A percentile compares a stretch with the other conserved stretches of the same genome.
phyloP scores from a whole-genome alignment of 176 grass and related monocot genomes.

The Hsuehochloa calcarea region DNA sequence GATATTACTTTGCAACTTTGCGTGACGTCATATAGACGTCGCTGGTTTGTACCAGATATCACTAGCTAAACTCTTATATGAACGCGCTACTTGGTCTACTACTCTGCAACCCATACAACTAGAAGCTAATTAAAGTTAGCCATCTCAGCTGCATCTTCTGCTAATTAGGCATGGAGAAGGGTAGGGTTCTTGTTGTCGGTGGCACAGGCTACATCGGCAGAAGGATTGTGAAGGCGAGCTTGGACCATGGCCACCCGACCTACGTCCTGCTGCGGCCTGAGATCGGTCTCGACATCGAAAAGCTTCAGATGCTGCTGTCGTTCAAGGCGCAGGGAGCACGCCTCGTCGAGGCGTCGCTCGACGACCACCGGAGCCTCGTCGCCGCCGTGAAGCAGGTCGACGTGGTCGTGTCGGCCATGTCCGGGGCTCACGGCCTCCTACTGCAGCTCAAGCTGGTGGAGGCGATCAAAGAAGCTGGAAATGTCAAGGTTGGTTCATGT shows the following conservation, averaged over 20 bases:
- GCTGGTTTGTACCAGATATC: too few species aligned
- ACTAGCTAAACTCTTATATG: too few species aligned
- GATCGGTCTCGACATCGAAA: conserved; percentile 38
- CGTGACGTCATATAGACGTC: too few species aligned
- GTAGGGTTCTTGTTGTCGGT: conserved; percentile 37
- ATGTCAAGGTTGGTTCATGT: conserved; percentile 57
- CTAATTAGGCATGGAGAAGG: neutral
- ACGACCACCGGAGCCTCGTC: conserved; percentile 42
- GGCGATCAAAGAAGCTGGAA: conserved; percentile 68
- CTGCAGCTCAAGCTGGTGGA: conserved; percentile 62
- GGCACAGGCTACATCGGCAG: conserved; percentile 44
- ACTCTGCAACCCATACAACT: too few species aligned
- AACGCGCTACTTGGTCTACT: too few species aligned
- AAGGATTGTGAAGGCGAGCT: conserved; percentile 41
- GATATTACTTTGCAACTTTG: too few species aligned
- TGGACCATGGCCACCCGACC: conserved; percentile 49
- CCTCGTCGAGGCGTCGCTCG: conserved; percentile 47
- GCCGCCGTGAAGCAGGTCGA: conserved; percentile 57
- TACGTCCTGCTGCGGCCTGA: conserved; percentile 49
- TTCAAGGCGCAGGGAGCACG: conserved; percentile 53
- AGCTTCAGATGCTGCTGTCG: conserved; percentile 46
- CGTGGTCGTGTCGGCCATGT: conserved; percentile 59
- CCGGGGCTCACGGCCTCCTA: neutral
- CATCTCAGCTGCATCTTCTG: neutral
- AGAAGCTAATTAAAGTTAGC: too few species aligned